These are phyloP conservation scores for Exserohilum turcica DNA, from an alignment of 2,329 filamentous ascomycete genomes.

Conservation along the genomic window DNA sequence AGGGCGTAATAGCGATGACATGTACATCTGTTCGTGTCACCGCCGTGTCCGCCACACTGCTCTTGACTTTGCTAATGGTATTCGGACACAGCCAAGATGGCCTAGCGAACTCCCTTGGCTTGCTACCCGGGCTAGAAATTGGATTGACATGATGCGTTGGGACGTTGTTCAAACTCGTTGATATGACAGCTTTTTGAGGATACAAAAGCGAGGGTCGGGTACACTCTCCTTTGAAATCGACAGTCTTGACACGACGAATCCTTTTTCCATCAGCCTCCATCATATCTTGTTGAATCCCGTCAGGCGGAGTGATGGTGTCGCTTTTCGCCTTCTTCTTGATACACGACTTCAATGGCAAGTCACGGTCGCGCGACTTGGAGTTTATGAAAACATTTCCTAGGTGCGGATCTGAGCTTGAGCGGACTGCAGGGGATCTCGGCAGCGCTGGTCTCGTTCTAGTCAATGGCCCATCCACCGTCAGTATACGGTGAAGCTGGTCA, in stretches of 20 bases:
- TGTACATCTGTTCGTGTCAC: slow-evolving; percentile 44
- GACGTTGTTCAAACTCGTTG: background rate
- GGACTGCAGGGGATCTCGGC: slow-evolving; percentile 1
- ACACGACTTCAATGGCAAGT: slow-evolving; percentile 33
- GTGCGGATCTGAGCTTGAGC: slow-evolving; percentile 10
- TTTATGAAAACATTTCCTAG: slow-evolving; percentile 1
- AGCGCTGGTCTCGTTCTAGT: slow-evolving; percentile 4
- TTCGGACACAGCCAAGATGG: slow-evolving; percentile 12
- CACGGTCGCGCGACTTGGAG: background rate
- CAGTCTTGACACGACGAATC: slow-evolving; percentile 37
- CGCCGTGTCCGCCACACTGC: slow-evolving; percentile 33
- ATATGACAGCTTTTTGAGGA: slow-evolving; percentile 6
- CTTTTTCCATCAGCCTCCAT: background rate
- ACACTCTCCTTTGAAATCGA: slow-evolving; percentile 34
- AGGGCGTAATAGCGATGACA: slow-evolving; percentile 37
- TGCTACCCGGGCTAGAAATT: background rate
- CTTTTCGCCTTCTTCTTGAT: slow-evolving; percentile 36
- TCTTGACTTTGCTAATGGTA: slow-evolving; percentile 20
- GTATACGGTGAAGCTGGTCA: slow-evolving; percentile 2
- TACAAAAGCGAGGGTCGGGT: slow-evolving; percentile 6
- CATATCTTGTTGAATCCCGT: background rate
- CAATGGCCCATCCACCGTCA: slow-evolving; percentile 4
- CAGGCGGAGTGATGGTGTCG: slow-evolving; percentile 21
- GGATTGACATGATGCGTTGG: background rate
- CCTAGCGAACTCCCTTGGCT: background rate